Percentiles rank a stretch among this genome's conserved stretches.
Conservation (phyloP, 345 rosid genomes). For the Pistacia integerrima region DNA sequence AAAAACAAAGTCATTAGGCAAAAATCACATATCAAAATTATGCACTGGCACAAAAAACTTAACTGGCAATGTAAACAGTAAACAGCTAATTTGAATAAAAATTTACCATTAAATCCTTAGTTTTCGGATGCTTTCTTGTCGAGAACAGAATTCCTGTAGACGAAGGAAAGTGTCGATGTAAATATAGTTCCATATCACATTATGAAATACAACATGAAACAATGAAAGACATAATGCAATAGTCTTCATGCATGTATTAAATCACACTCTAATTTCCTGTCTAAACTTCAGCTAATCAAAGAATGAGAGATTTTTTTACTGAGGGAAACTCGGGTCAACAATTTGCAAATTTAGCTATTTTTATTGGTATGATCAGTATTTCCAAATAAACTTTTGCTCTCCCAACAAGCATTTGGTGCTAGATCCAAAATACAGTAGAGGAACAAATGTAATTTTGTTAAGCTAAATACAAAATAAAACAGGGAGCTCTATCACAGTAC, state of each 20-base stretch:
- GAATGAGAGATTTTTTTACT: too few relatives aligned
- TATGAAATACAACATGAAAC: background rate
- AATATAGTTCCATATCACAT: background rate
- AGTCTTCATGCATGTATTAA: background rate
- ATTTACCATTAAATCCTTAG: constrained; percentile 74
- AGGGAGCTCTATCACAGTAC: background rate
- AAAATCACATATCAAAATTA: constrained; percentile 18
- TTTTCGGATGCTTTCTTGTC: constrained; percentile 76
- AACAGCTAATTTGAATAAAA: constrained; percentile 9
- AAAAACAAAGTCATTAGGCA: constrained; percentile 5
- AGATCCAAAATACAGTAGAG: background rate
- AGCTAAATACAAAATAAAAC: background rate
- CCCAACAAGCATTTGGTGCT: background rate
- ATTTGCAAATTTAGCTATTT: background rate
- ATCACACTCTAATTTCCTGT: background rate
- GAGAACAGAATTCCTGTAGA: constrained; percentile 74
- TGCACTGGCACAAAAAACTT: background rate
- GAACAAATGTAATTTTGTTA: background rate
- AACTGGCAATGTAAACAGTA: background rate
- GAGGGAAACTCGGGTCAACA: background rate
- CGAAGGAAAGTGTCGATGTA: constrained; percentile 19
- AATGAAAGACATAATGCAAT: background rate
- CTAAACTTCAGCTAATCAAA: background rate
- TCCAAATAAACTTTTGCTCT: background rate
- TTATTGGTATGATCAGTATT: background rate